Conservation (phyloP, 306 rosid species). For the Begonia fuchsioides region DNA sequence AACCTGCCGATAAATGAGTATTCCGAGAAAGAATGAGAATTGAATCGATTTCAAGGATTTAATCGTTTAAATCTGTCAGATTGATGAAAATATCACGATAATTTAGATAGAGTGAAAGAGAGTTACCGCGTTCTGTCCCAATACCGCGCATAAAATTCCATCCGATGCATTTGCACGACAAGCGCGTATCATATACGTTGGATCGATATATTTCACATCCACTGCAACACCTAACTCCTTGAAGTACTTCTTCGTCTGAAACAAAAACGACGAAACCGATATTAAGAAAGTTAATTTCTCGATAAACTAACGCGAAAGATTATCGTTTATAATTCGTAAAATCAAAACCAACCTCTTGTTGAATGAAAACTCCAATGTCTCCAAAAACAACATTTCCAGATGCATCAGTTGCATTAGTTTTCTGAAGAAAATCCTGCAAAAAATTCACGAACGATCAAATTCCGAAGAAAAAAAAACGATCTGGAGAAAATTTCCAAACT, state of each 20-base stretch:
- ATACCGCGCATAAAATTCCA: slow-evolving; percentile 88
- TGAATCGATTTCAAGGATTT: too few relatives aligned
- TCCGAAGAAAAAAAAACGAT: not conserved
- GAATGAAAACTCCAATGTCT: slow-evolving; percentile 83
- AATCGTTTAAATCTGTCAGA: too few relatives aligned
- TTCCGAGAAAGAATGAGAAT: too few relatives aligned
- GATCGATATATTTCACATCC: slow-evolving; percentile 92
- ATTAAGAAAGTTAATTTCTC: not conserved
- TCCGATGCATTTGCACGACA: slow-evolving; percentile 96
- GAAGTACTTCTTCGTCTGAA: slow-evolving; percentile 58
- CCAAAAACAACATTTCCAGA: slow-evolving; percentile 78
- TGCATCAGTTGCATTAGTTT: slow-evolving; percentile 88
- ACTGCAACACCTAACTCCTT: slow-evolving; percentile 65
- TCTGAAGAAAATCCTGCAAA: slow-evolving; percentile 67
- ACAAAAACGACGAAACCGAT: slow-evolving; percentile 3
- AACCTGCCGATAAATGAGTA: slow-evolving; percentile 35
- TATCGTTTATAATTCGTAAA: not conserved
- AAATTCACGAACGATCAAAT: slow-evolving; percentile 6
- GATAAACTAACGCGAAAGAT: not conserved
- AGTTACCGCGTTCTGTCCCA: slow-evolving; percentile 97
- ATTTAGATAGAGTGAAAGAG: slow-evolving; percentile 9
- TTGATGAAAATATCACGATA: too few relatives aligned
- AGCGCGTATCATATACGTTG: slow-evolving; percentile 96
- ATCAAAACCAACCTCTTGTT: slow-evolving; percentile 72
- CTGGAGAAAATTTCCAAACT: not conserved